Evolutionary conservation across 192 early-diverging fungal species (phyloP), one percentile per base, ranked within the genome.

Genomic region (Podila minutissima): DNA sequence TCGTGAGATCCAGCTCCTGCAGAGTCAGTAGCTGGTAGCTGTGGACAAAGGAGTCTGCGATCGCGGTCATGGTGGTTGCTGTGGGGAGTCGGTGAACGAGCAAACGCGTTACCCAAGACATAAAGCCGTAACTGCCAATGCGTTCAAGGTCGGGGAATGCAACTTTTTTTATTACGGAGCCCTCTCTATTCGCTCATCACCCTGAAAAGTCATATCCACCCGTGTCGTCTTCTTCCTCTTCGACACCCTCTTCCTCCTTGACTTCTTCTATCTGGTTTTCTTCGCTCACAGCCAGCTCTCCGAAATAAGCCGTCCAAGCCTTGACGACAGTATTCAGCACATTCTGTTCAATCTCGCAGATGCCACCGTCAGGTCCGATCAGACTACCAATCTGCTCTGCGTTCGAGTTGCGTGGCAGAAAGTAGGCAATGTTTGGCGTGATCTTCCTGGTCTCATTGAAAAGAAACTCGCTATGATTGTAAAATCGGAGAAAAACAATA

Each of bases 261-360:
- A 41, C 64, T 11, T 35, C 67, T 7, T 22, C 61, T n/a, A 8
- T 31, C 13, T 19, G 22, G 17, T 73, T 48, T 35, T 53, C 32
- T 13, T 37, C 24, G 11, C 41, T 28, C 55, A 83, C 71, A 2
- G 87, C 89, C 55, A 97, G 69, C 24, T 93, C 86, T 19, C 94
- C 94, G 88, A 90, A 97, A 70, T 98, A 98, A 2, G 86, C 92
- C 0, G 89, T 92, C 41, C 91, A 75, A 32, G 89, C 86, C 77
- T 97, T 96, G 19, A 92, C 72, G 28, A 88, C 84, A 15, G 86
- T 89, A 64, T 88, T 87, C 5, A 96, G 70, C 51, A 87, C 89
- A 71, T 93, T 93, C 67, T 92, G 81, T 82, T 99, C 96, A 20
- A 96, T 83, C 69, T 99, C 97, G 67, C 95, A 96, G 9, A 72